Evolutionary conservation across 768 basidiomycete genomes (phyloP), one percentile per base, ranked within the genome.

Genomic region (Phaeolepiota aurea): DNA sequence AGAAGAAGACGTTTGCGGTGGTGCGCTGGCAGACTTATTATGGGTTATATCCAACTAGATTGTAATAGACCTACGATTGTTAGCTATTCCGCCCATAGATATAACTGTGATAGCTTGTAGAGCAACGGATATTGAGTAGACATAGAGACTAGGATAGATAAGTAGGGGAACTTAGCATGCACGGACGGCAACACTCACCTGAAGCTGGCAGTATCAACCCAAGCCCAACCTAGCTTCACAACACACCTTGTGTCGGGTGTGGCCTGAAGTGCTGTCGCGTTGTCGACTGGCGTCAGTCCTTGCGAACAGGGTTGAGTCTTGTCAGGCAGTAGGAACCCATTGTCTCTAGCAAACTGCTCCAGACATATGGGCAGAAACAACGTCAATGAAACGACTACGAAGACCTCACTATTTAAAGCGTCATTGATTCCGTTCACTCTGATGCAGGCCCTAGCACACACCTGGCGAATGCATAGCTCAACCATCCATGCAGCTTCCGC

Each of bases 81-180:
- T 90, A 1, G 93, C 94, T 41, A 94, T 80, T 12, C 79, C 79
- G 4, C 90, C 89, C 72, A 96, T 87, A 3, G 93, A 92, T 41
- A 99, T 91, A 28, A 99, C 91, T 0, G 84, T 88, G n/a, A 97
- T 52, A 0, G 92, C 93, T 56, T 97, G 93, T 0, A 94, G 59
- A 0, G 84, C 83, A 1, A 97, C 93, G 0, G 87, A 89, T 11
- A 80, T 66, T 0, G 93, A 96, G 58, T 90, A 87, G 20, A 83
- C 74, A 54, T 94, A 92, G 23, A 99, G 67, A 51, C 91, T 93
- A 7, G 25, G 33, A 34, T 5, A 10, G n/a, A n/a, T n/a, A n/a
- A n/a, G n/a, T n/a, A n/a, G n/a, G n/a, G n/a, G n/a, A n/a, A n/a
- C n/a, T n/a, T n/a, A n/a, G n/a, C n/a, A n/a, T n/a, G n/a, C n/a